phyloP scores from a whole-genome alignment of 805 yeast genomes.

The Suhomyces vadensis region DNA sequence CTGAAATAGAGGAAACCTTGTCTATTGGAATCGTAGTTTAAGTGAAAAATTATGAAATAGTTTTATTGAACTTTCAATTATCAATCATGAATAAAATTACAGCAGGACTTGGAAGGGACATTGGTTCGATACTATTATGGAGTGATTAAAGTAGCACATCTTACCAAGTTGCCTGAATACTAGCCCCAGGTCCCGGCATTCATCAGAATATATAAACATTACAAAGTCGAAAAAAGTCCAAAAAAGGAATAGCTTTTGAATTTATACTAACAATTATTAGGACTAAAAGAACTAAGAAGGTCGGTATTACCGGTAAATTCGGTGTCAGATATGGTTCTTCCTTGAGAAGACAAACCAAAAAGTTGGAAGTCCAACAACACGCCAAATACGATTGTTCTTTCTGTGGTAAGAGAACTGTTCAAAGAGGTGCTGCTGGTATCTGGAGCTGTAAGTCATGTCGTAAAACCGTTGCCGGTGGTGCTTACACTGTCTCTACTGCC shows the following conservation, averaged over 20 bases:
- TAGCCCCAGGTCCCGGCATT: too few relatives aligned
- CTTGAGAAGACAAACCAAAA: slow-evolving; percentile 99
- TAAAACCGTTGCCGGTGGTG: slow-evolving; percentile 99
- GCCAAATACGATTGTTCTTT: slow-evolving; percentile 98
- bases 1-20: too few relatives aligned
- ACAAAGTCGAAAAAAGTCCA: background rate
- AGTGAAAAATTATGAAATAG: background rate
- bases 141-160: too few relatives aligned
- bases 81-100: too few relatives aligned
- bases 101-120: too few relatives aligned
- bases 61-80: background rate
- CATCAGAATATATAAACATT: too few relatives aligned
- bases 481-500: slow-evolving; percentile 98
- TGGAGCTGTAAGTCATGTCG: slow-evolving; percentile 95
- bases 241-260: too few relatives aligned
- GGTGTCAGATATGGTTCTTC: slow-evolving; percentile 99
- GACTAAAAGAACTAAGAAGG: slow-evolving; percentile 99
- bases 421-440: slow-evolving; percentile 98
- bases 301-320: slow-evolving; percentile 99
- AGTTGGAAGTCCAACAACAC: slow-evolving; percentile 98
- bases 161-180: too few relatives aligned
- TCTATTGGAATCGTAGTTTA: too few relatives aligned
- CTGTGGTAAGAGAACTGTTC: slow-evolving; percentile 99
- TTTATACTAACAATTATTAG: slow-evolving; percentile 53
- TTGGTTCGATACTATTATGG: too few relatives aligned